These are phyloP conservation scores for Phaseolus coccineus DNA, from an alignment of 331 rosid genomes.

Conservation along the genomic window DNA sequence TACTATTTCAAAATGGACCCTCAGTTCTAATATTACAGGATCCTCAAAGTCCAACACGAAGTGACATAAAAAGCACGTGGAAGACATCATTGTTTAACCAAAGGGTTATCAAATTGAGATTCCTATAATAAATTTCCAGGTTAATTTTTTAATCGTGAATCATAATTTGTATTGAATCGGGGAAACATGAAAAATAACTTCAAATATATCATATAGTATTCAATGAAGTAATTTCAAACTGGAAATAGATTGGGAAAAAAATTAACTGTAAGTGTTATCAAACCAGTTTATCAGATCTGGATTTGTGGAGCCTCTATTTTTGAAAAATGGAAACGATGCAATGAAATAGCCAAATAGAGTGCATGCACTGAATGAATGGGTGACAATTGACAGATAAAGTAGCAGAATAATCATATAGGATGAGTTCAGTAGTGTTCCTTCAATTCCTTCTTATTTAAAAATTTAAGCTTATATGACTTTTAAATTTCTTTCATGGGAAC, in stretches of 20 bases:
- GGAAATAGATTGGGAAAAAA: not conserved
- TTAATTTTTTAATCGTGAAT: not conserved
- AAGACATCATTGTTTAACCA: slow-evolving; percentile 20
- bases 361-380: not conserved
- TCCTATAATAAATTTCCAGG: not conserved
- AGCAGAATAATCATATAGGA: not conserved
- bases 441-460: not conserved
- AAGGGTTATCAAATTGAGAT: not conserved
- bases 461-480: not conserved
- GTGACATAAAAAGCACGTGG: not conserved
- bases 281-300: not conserved
- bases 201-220: not conserved
- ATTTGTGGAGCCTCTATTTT: not conserved
- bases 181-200: not conserved
- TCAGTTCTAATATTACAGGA: slow-evolving; percentile 10
- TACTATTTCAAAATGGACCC: slow-evolving; percentile 11
- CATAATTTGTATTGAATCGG: not conserved
- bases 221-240: not conserved
- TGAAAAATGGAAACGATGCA: not conserved
- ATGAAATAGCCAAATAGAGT: not conserved
- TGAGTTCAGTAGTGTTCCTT: not conserved
- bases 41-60: slow-evolving; percentile 17
- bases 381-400: not conserved
- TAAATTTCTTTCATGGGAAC: not conserved
- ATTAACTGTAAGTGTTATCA: not conserved